Percentiles rank a stretch among this genome's conserved stretches.
phyloP scores from a whole-genome alignment of 768 basidiomycete genomes.

The Lyophyllum shimeji region DNA sequence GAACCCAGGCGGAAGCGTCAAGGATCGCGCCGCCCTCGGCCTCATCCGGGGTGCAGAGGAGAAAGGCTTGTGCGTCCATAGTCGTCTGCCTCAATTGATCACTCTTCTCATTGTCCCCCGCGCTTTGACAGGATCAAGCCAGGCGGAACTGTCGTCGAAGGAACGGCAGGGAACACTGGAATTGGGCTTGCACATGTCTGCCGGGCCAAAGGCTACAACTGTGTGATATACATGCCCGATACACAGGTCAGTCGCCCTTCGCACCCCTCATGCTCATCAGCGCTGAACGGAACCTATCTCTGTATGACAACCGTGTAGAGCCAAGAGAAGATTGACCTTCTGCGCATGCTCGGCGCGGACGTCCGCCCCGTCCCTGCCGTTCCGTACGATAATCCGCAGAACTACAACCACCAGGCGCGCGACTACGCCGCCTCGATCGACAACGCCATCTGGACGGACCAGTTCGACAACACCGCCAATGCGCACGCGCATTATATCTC shows the following conservation, averaged over 20 bases:
- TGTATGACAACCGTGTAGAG: constrained; percentile 54
- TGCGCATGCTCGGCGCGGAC: constrained; percentile 97
- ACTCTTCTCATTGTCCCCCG: not conserved
- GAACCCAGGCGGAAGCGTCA: constrained; percentile 97
- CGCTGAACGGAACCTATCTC: not conserved
- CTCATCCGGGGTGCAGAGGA: constrained; percentile 86
- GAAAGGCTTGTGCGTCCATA: constrained; percentile 63
- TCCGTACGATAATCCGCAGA: constrained; percentile 89
- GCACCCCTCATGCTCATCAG: not conserved
- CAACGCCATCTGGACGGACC: constrained; percentile 96
- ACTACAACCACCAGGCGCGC: constrained; percentile 98
- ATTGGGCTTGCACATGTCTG: constrained; percentile 96
- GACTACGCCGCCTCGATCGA: constrained; percentile 72
- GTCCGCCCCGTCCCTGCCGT: constrained; percentile 97
- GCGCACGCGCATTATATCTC: constrained; percentile 82
- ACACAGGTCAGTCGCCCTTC: constrained; percentile 60
- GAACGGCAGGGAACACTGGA: constrained; percentile 97
- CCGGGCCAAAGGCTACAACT: constrained; percentile 89
- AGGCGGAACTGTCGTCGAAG: constrained; percentile 97
- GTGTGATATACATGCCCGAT: constrained; percentile 99
- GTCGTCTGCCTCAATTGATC: not conserved
- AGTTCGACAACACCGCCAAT: constrained; percentile 97
- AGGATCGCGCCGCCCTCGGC: constrained; percentile 94
- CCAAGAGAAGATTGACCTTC: constrained; percentile 97
- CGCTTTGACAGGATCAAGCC: constrained; percentile 60